A percentile compares a stretch with the other conserved stretches of the same genome.
Evolutionary conservation across 176 grass and related monocot genomes (phyloP).

Genomic region (Triticum dicoccoides): DNA sequence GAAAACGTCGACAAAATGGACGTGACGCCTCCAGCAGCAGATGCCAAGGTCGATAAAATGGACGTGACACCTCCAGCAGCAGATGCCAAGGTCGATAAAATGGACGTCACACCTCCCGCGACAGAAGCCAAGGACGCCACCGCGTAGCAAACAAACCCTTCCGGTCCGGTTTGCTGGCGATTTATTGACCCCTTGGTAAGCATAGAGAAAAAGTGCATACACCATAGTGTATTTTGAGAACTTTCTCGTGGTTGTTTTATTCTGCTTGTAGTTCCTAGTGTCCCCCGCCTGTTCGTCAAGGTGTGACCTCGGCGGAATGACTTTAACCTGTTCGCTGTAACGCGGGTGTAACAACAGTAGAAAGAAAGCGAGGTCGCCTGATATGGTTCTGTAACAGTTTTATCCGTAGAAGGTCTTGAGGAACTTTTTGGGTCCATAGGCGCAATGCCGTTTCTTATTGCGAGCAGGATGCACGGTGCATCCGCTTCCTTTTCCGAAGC

Average conservation of each 20-base stretch:
- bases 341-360: constrained; percentile 60
- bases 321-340: constrained; percentile 21
- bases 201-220: constrained; percentile 30
- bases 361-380: constrained; percentile 22
- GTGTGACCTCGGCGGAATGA: constrained; percentile 12
- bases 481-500: neutral
- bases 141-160: neutral
- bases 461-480: neutral
- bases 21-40: neutral
- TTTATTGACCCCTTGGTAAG: constrained; percentile 51
- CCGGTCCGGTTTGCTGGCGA: constrained; percentile 16
- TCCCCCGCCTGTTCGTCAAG: neutral
- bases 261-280: constrained; percentile 30
- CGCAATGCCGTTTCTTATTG: neutral
- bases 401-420: constrained; percentile 19
- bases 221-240: constrained; percentile 15
- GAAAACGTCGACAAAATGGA: constrained; percentile 45
- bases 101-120: neutral
- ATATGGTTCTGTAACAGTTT: constrained; percentile 39
- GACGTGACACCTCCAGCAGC: neutral
- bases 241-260: constrained; percentile 12
- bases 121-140: neutral
- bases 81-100: neutral
- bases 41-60: neutral
- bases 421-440: constrained; percentile 19